phyloP scores from a whole-genome alignment of 495 filamentous ascomycete species.

The Penicillium fimorum region DNA sequence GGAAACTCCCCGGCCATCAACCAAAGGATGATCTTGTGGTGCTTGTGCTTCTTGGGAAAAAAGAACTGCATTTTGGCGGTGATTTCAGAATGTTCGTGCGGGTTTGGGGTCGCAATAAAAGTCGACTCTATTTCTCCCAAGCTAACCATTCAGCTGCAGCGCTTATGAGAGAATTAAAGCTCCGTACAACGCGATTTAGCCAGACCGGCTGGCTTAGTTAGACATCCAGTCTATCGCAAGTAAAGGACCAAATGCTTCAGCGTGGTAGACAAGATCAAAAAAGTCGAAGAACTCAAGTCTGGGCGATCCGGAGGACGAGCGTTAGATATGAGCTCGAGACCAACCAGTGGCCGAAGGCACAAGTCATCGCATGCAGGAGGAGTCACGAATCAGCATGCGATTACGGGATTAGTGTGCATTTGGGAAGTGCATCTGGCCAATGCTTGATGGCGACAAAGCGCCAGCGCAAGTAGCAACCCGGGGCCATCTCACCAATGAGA shows the following conservation, averaged over 20 bases:
- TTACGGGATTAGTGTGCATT: conserved; percentile 27
- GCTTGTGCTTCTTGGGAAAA: conserved; percentile 60
- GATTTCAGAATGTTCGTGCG: not conserved
- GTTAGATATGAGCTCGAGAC: conserved; percentile 31
- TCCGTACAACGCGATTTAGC: conserved; percentile 24
- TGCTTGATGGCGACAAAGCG: conserved; percentile 40
- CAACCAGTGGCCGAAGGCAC: conserved; percentile 18
- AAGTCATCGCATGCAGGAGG: conserved; percentile 27
- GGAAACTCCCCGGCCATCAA: conserved; percentile 70
- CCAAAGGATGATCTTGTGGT: conserved; percentile 58
- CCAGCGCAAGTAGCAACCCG: conserved; percentile 29
- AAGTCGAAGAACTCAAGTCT: conserved; percentile 18
- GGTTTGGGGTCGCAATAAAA: not conserved
- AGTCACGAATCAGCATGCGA: conserved; percentile 35
- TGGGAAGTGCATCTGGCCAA: conserved; percentile 44
- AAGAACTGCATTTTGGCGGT: conserved; percentile 34
- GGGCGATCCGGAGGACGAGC: conserved; percentile 26
- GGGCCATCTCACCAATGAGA: conserved; percentile 37
- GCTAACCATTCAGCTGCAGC: conserved; percentile 10
- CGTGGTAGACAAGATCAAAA: conserved; percentile 2
- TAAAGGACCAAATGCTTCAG: conserved; percentile 18
- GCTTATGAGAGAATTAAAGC: conserved; percentile 9
- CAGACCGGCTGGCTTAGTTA: conserved; percentile 45
- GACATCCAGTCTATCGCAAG: conserved; percentile 35
- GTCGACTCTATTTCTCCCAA: conserved; percentile 1